Evolutionary conservation across 2,329 filamentous ascomycete species (phyloP), one percentile per base, ranked within the genome.

Genomic region (Fusarium liriodendri): DNA sequence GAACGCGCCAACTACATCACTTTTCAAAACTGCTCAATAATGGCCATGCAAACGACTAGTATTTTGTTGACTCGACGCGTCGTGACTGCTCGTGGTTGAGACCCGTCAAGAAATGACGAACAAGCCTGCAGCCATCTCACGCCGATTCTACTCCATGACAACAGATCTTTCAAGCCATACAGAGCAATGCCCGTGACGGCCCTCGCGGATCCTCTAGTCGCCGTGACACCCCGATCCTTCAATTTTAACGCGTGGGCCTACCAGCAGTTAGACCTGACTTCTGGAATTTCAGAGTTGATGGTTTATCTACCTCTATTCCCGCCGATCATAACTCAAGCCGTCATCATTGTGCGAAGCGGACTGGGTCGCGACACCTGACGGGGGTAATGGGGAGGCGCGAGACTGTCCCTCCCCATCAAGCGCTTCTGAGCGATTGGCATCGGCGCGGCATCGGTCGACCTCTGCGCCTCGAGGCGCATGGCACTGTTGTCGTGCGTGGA

Each of bases 261-360:
- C 61, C 67, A 66, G 66, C 62, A 18, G 73, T 77, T 69, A 78
- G 76, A 69, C 64, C 57, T 76, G 72, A 70, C 55, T 67, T 68
- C 62, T 64, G 66, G 70, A 35, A 59, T 64, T 66, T 62, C 52
- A 54, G 57, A 69, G 42, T 59, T 59, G 55, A 62, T 33, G 16
- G 27, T 52, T 62, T 33, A 52, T 80, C 67, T 77, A 82, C 80
- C 79, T 80, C 71, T 73, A 75, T 74, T 77, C 77, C 72, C 76
- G 68, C 72, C 75, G 69, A 76, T 82, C 74, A 74, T 80, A 81
- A 81, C 86, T 89, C 86, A 90, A 88, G 87, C 86, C 87, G 86
- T 90, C 90, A 89, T 91, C 85, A 91, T 87, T 85, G 88, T 89
- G 85, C 90, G 90, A 86, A 92, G 90, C 85, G 90, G 90, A 85